Evolutionary conservation across 805 yeast genomes (phyloP).

Genomic region (Phaffomyces antillensis): DNA sequence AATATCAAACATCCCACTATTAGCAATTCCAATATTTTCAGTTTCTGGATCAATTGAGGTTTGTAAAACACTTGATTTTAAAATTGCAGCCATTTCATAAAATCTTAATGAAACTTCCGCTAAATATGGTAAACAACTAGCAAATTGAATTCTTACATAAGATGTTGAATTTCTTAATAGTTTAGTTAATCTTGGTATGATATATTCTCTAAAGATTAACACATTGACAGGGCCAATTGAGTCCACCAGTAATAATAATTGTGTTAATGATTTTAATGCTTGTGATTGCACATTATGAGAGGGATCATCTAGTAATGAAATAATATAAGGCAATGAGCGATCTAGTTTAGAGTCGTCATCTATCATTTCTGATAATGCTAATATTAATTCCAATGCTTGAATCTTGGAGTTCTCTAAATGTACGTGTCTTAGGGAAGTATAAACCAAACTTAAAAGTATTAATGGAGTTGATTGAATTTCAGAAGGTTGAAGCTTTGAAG

Average conservation of each 20-base stretch:
- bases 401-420: slow-evolving; percentile 52
- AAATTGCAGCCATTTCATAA: slow-evolving; percentile 50
- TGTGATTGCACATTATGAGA: slow-evolving; percentile 58
- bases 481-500: slow-evolving; percentile 20
- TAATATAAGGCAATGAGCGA: slow-evolving; percentile 73
- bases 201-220: slow-evolving; percentile 72
- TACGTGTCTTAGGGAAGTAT: slow-evolving; percentile 55
- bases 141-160: slow-evolving; percentile 59
- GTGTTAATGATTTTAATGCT: slow-evolving; percentile 61
- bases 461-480: slow-evolving; percentile 42
- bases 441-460: slow-evolving; percentile 49
- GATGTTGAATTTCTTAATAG: slow-evolving; percentile 33
- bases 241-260: slow-evolving; percentile 56
- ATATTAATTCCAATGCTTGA: slow-evolving; percentile 67
- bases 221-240: slow-evolving; percentile 69
- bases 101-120: slow-evolving; percentile 59
- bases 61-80: slow-evolving; percentile 31
- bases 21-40: slow-evolving; percentile 31
- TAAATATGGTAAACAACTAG: slow-evolving; percentile 65
- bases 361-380: slow-evolving; percentile 68
- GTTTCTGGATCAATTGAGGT: slow-evolving; percentile 38
- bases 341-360: slow-evolving; percentile 83
- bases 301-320: slow-evolving; percentile 63
- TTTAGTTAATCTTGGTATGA: slow-evolving; percentile 60
- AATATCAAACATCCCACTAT: slow-evolving; percentile 27